Evolutionary conservation across 179 eudicot species (phyloP).

Genomic region (Silene coronaria): DNA sequence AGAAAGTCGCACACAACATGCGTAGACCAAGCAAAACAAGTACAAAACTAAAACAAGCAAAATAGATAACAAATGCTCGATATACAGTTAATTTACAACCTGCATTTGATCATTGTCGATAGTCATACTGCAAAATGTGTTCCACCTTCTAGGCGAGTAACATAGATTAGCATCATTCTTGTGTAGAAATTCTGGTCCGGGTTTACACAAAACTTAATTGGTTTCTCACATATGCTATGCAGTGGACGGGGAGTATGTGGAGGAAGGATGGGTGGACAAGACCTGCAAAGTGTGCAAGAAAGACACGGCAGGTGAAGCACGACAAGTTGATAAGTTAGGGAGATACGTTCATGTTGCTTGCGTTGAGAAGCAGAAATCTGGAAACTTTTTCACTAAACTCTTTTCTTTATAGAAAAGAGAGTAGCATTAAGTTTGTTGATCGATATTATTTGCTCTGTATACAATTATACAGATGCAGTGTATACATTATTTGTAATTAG

Average conservation of each 20-base stretch:
- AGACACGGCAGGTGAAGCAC: conserved; percentile 73
- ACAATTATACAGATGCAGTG: background rate
- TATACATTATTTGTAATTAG: conserved; percentile 18
- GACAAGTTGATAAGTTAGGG: conserved; percentile 79
- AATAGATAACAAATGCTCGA: no score
- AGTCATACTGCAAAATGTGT: background rate
- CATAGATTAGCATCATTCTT: no score
- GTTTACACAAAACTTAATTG: background rate
- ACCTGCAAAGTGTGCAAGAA: conserved; percentile 94
- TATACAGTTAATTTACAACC: no score
- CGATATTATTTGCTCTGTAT: no score
- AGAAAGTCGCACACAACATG: no score
- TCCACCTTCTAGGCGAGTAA: background rate
- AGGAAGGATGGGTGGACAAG: conserved; percentile 99
- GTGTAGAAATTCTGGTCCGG: no score
- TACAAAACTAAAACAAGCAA: no score
- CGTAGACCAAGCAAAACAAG: no score
- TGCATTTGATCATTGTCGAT: no score
- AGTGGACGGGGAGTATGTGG: conserved; percentile 97
- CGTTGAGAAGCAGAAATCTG: conserved; percentile 47
- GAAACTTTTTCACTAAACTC: conserved; percentile 78
- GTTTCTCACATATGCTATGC: background rate
- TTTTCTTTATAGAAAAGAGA: conserved; percentile 37
- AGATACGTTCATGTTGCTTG: conserved; percentile 87
- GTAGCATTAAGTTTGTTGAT: background rate